These are phyloP conservation scores for Diaporthe humulicola DNA, from an alignment of 2,329 filamentous ascomycete species.

Conservation along the genomic window DNA sequence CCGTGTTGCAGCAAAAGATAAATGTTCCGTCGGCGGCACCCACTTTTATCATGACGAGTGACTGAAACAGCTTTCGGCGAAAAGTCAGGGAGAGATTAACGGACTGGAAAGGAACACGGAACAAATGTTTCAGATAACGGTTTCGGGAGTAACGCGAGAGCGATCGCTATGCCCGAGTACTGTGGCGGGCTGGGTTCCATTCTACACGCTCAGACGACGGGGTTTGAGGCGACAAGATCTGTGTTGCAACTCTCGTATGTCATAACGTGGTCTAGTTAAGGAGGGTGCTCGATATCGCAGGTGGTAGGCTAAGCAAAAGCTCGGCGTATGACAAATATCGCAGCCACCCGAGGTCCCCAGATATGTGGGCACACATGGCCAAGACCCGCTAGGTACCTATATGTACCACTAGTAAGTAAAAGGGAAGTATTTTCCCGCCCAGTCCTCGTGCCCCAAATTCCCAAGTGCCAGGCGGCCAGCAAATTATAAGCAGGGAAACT, in stretches of 20 bases:
- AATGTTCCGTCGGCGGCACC: conserved; percentile 8
- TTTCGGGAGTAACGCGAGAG: conserved; percentile 28
- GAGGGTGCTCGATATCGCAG: conserved; percentile 25
- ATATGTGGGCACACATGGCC: conserved; percentile 1
- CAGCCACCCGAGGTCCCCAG: conserved; percentile 28
- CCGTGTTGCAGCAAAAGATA: background rate
- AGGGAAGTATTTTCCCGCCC: conserved; percentile 5
- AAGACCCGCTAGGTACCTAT: conserved; percentile 27
- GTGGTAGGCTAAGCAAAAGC: conserved; percentile 23
- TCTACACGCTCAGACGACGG: conserved; percentile 22
- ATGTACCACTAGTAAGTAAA: background rate
- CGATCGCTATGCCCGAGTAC: conserved; percentile 16
- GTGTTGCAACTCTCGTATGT: conserved; percentile 23
- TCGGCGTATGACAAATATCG: conserved; percentile 33
- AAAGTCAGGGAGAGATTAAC: conserved; percentile 28
- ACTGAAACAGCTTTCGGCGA: conserved; percentile 17
- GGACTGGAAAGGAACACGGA: conserved; percentile 23
- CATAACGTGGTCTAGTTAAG: conserved; percentile 17
- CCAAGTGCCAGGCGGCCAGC: conserved; percentile 9
- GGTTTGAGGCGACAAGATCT: conserved; percentile 14
- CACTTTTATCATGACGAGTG: conserved; percentile 17
- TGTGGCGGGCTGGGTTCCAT: background rate
- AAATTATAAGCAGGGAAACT: conserved; percentile 22
- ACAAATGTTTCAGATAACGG: conserved; percentile 36
- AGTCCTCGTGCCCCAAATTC: conserved; percentile 15